These are phyloP conservation scores for Phytophthora pini DNA, from an alignment of 352 stramenopile species.

Conservation along the genomic window DNA sequence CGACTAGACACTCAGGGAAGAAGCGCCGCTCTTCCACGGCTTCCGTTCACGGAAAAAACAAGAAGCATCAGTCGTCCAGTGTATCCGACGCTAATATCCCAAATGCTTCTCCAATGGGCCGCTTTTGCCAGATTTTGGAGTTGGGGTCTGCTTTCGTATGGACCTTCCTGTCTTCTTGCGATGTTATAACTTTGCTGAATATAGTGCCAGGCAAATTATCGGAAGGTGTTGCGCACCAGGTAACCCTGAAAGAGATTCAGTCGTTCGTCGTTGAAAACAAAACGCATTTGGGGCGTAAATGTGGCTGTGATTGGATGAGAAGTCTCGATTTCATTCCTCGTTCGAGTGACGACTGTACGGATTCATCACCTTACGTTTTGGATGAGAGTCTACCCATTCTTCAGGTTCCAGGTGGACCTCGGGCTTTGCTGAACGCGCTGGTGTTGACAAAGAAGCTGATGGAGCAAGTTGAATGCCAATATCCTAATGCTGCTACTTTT, in stretches of 20 bases:
- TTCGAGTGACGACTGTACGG: not conserved
- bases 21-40: too few relatives aligned
- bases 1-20: too few relatives aligned
- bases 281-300: constrained; percentile 4
- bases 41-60: too few relatives aligned
- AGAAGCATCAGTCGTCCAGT: too few relatives aligned
- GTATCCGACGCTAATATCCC: too few relatives aligned
- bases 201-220: too few relatives aligned
- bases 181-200: too few relatives aligned
- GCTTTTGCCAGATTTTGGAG: not conserved
- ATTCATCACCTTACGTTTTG: not conserved
- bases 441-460: constrained; percentile 1
- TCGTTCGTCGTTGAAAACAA: too few relatives aligned
- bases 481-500: not conserved
- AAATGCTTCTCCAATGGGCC: not conserved
- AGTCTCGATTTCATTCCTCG: constrained; percentile 9
- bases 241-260: too few relatives aligned
- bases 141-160: too few relatives aligned
- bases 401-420: not conserved
- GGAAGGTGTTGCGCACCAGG: too few relatives aligned
- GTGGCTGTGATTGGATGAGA: constrained; percentile 24
- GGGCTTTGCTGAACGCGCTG: constrained; percentile 5
- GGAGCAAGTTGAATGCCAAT: not conserved
- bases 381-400: not conserved
- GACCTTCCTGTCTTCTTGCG: too few relatives aligned